These are phyloP conservation scores for Plasmopara viticola DNA, from an alignment of 352 stramenopile genomes.

Conservation along the genomic window DNA sequence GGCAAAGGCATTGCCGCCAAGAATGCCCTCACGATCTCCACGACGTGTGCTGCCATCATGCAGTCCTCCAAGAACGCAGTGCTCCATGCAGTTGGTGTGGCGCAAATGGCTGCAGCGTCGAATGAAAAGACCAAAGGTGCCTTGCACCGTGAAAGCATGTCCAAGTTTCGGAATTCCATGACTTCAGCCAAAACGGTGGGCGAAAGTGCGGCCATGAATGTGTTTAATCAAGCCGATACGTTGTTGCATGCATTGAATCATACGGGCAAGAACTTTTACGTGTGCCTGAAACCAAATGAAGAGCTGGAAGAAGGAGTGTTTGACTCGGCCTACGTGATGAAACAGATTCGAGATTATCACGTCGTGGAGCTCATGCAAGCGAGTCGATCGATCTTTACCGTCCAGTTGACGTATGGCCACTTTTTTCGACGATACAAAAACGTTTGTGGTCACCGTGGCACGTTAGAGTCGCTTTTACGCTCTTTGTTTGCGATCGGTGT, in stretches of 20 bases:
- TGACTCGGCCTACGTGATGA: conserved; percentile 63
- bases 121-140: conserved; percentile 43
- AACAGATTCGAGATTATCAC: conserved; percentile 60
- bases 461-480: conserved; percentile 63
- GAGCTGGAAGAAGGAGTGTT: conserved; percentile 57
- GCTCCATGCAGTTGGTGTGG: conserved; percentile 56
- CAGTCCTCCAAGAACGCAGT: conserved; percentile 79
- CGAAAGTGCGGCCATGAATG: conserved; percentile 47
- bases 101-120: conserved; percentile 54
- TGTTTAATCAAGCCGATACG: conserved; percentile 61
- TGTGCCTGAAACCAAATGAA: conserved; percentile 75
- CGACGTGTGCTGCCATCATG: conserved; percentile 78
- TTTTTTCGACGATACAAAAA: conserved; percentile 81
- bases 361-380: conserved; percentile 73
- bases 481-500: conserved; percentile 76
- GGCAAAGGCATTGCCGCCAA: conserved; percentile 59
- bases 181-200: conserved; percentile 37
- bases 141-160: conserved; percentile 23
- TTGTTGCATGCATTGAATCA: conserved; percentile 62
- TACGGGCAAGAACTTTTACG: conserved; percentile 76
- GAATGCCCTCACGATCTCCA: conserved; percentile 71
- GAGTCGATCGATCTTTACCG: conserved; percentile 64
- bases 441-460: conserved; percentile 70
- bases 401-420: conserved; percentile 69
- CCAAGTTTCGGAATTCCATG: conserved; percentile 42